Conservation (phyloP, 164 flowering plant species). For the Umbellularia californica region DNA sequence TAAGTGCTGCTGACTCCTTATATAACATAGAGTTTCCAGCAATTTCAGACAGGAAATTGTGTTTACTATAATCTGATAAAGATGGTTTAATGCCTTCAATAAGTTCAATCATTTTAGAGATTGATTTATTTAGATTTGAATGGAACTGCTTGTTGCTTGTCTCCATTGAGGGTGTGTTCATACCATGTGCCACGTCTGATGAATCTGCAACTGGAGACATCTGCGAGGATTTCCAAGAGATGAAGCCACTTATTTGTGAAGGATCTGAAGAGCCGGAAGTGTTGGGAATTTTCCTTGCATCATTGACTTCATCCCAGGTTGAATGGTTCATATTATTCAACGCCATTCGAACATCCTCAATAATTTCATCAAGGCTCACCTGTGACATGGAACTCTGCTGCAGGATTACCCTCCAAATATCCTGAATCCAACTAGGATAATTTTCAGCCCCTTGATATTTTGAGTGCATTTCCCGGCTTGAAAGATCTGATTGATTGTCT, state of each 20-base stretch:
- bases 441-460: slow-evolving; percentile 16
- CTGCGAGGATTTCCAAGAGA: slow-evolving; percentile 37
- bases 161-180: slow-evolving; percentile 16
- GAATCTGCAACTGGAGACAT: slow-evolving; percentile 27
- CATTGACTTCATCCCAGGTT: slow-evolving; percentile 15
- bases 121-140: slow-evolving; percentile 39
- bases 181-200: slow-evolving; percentile 17
- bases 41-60: slow-evolving; percentile 23
- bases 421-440: slow-evolving; percentile 59
- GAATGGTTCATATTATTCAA: slow-evolving; percentile 21
- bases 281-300: slow-evolving; percentile 16
- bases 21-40: slow-evolving; percentile 18
- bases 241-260: slow-evolving; percentile 31
- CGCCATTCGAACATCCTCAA: slow-evolving; percentile 55
- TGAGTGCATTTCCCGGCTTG: slow-evolving; percentile 15
- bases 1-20: slow-evolving; percentile 16
- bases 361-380: slow-evolving; percentile 46
- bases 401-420: slow-evolving; percentile 43
- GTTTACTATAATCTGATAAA: slow-evolving; percentile 18
- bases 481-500: slow-evolving; percentile 17
- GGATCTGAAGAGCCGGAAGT: slow-evolving; percentile 18
- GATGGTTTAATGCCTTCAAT: slow-evolving; percentile 55
- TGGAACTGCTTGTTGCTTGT: slow-evolving; percentile 22
- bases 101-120: slow-evolving; percentile 59
- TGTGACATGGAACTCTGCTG: slow-evolving; percentile 48